Evolutionary conservation across 148 eudicot genomes (phyloP), one percentile per base, ranked within the genome.

Genomic region (Vaccinium vitisidaea): DNA sequence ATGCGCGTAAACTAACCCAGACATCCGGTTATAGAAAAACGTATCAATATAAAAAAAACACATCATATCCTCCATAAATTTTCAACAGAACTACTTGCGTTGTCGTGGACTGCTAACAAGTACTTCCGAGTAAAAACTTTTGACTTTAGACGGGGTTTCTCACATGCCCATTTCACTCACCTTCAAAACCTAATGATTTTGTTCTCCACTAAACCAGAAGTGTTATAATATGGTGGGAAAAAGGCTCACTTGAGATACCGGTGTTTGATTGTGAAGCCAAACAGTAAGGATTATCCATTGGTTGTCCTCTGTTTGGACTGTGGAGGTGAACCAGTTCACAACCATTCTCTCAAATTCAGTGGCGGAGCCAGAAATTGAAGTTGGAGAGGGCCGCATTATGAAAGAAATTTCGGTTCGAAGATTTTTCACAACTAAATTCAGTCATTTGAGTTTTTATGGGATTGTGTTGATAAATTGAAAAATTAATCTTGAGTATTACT

Each of bases 151-250:
- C 23, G 80, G 32, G 32, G 16, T 12, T 76, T n/a, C 80, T 76
- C 80, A 49, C 80, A 76, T 76, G 80, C 80, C 80, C 80, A 49
- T 49, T 76, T 58, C 54, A 79, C 79, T 55, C 81, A 80, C 81
- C 81, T 83, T 67, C 81, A 80, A 84, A 84, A 1, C 70, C 77
- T 80, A 81, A 87, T 87, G 86, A 87, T 87, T 74, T 81, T 87
- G 88, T 87, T 85, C 78, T 83, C 88, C 88, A 87, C 88, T 80
- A 52, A 15, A n/a, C 54, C 70, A 56, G 15, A 55, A 83, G 36
- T 27, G 82, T 58, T 46, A 63, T 46, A 86, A 76, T 63, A 46
- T 82, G 30, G 30, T 53, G 14, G 25, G 10, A 80, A 84, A 53
- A 80, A 11, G 70, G 73, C 73, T 46, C 74, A 39, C 6, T 70